phyloP scores from a whole-genome alignment of 805 yeast species.

The Saccharomycopsis sp. region DNA sequence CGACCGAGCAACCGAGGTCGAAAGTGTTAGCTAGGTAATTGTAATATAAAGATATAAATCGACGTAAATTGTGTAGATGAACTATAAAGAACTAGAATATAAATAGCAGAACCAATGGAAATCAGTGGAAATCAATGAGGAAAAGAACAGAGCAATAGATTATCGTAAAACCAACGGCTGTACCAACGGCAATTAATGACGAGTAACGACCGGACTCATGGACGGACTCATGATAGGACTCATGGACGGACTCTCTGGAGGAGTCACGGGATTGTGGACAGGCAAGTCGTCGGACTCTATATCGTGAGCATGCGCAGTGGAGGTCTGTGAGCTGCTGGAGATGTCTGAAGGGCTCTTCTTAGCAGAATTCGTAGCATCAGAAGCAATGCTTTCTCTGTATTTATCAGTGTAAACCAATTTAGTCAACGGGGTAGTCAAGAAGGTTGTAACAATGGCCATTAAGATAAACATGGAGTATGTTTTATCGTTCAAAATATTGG shows the following conservation, averaged over 20 bases:
- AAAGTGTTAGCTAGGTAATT: too few species aligned
- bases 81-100: too few species aligned
- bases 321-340: neutral
- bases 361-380: constrained; percentile 1
- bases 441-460: constrained; percentile 76
- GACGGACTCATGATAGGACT: neutral
- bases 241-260: neutral
- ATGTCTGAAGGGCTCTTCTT: neutral
- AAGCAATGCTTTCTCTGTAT: constrained; percentile 46
- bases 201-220: too few species aligned
- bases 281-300: neutral
- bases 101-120: too few species aligned
- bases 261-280: neutral
- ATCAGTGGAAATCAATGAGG: too few species aligned
- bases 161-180: too few species aligned
- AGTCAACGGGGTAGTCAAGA: constrained; percentile 74
- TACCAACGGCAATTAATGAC: too few species aligned
- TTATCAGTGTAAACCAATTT: constrained; percentile 52
- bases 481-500: constrained; percentile 57
- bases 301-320: neutral
- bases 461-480: constrained; percentile 76
- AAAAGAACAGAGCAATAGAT: too few species aligned
- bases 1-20: too few species aligned
- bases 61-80: too few species aligned
- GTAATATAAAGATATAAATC: too few species aligned